A percentile compares a stretch with the other conserved stretches of the same genome.
These are phyloP conservation scores for Tubosaeta brunneosetosa DNA, from an alignment of 768 basidiomycete species.

Conservation along the genomic window DNA sequence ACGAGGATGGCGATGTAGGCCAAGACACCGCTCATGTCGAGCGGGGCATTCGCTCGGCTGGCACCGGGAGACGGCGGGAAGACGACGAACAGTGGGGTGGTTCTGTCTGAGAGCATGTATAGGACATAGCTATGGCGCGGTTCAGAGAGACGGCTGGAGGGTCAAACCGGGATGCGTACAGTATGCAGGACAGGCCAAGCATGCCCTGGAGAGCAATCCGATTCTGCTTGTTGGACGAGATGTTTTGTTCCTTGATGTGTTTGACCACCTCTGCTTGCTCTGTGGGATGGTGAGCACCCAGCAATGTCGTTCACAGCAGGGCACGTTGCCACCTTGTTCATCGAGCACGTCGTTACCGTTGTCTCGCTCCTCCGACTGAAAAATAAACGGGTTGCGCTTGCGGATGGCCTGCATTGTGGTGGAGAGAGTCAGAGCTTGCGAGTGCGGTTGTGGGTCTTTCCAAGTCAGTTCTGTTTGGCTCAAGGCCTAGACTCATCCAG, in stretches of 20 bases:
- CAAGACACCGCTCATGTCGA: constrained; percentile 44
- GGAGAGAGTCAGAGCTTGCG: neutral
- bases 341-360: constrained; percentile 39
- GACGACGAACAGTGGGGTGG: constrained; percentile 46
- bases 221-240: constrained; percentile 39
- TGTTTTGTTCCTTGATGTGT: constrained; percentile 42
- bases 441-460: neutral
- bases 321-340: constrained; percentile 47
- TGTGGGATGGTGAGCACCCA: constrained; percentile 21
- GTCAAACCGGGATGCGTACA: constrained; percentile 36
- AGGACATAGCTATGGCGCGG: constrained; percentile 40
- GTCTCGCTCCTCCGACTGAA: constrained; percentile 28
- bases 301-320: neutral
- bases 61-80: constrained; percentile 31
- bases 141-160: constrained; percentile 3
- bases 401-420: constrained; percentile 31
- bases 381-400: constrained; percentile 43
- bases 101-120: constrained; percentile 39
- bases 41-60: constrained; percentile 23
- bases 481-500: neutral
- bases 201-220: constrained; percentile 37
- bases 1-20: constrained; percentile 46
- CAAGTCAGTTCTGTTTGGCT: too few relatives aligned
- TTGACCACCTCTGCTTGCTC: constrained; percentile 61
- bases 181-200: constrained; percentile 40